These are phyloP conservation scores for Pichia deserticola DNA, from an alignment of 805 yeast species.

Conservation along the genomic window DNA sequence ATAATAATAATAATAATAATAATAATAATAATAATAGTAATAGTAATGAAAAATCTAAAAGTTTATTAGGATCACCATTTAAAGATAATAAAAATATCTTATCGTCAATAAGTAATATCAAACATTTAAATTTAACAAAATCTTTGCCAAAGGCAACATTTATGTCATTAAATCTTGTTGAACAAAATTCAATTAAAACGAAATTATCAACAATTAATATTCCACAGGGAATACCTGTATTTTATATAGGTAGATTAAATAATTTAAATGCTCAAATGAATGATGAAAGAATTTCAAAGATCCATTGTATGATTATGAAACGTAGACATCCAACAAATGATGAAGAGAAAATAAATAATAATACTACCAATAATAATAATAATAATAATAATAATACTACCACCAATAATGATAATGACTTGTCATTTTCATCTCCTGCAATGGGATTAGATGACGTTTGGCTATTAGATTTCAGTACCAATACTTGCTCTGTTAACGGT, in stretches of 20 bases:
- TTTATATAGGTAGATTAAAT: conserved; percentile 66
- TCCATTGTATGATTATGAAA: conserved; percentile 66
- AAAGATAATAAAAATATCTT: background rate
- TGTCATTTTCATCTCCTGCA: conserved; percentile 60
- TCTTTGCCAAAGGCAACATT: conserved; percentile 4
- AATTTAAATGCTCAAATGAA: conserved; percentile 53
- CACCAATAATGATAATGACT: background rate
- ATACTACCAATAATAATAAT: conserved; percentile 20
- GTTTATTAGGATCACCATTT: background rate
- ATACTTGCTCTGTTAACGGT: conserved; percentile 68
- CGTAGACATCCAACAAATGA: conserved; percentile 49
- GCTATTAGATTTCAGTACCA: conserved; percentile 74
- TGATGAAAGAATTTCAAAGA: conserved; percentile 75
- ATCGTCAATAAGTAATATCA: too few species aligned
- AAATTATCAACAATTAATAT: conserved; percentile 38
- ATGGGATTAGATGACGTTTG: conserved; percentile 67
- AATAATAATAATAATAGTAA: too few species aligned
- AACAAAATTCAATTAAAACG: conserved; percentile 52
- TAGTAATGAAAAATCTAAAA: too few species aligned
- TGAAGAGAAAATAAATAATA: conserved; percentile 5
- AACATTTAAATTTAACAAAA: background rate
- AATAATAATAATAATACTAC: conserved; percentile 31
- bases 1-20: too few species aligned
- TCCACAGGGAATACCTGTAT: conserved; percentile 60
- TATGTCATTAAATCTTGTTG: conserved; percentile 44